Evolutionary conservation across 148 eudicot genomes (phyloP), one percentile per base, ranked within the genome.

Genomic region (Linanthus parryae): DNA sequence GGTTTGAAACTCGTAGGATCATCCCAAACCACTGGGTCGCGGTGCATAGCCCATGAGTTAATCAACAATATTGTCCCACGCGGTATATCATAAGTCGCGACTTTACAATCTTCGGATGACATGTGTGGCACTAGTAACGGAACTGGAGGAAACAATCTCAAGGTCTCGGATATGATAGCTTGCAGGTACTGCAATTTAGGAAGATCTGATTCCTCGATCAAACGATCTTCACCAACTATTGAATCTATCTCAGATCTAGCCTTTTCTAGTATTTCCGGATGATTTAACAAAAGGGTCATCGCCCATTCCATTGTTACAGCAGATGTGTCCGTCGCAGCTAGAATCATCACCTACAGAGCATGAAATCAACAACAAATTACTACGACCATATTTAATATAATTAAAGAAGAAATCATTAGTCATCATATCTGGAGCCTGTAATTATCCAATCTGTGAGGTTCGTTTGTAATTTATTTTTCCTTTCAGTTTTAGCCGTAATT

Each of bases 1-100:
- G 78, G 77, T 42, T 9, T 64, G 30, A 71, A 76, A 21, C 47
- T 45, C 8, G 49, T 42, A 1, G 77, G 77, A 19, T 68, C 41
- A 0, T 34, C 58, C 77, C 77, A 76, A 24, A 63, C 17, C 2
- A 53, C 57, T 11, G 74, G 33, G 42, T 57, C 61, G 3, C 52
- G 31, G 7, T 57, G 61, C 15, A 69, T 57, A 5, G 69, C 68
- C 60, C 59, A 57, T 4, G 60, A 49, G 12, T 69, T 69, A 7
- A 63, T 51, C 8, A 69, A n/a, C 26, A 70, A 23, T 47, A 54
- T 64, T 1, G 66, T 58, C 8, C 58, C 58, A 10, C 54, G 21
- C 2, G 62, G 48, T 3, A 70, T 20, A 14, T 48, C 13, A n/a
- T 8, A 64, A 0, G 65, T 69, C 2, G n/a, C 41, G 2, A 64